Base-by-base conservation (phyloP, 169 alveolate genomes). In the Plasmodium ovale region DNA sequence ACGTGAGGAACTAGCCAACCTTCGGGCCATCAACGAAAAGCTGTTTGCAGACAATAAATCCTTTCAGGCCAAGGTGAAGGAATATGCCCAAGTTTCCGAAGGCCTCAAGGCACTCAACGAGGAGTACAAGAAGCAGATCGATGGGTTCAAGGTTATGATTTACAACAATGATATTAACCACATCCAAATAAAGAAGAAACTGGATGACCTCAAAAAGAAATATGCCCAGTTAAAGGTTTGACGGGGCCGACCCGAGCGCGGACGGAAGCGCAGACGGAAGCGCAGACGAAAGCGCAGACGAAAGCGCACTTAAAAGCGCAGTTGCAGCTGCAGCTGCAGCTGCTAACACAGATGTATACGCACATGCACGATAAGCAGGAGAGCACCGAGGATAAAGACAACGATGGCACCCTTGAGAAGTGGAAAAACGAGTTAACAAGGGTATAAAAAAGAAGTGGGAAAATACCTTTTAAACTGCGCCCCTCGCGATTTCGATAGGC, bases 371-470 rank as follows among this genome's bases (percentile, higher is more conserved):
- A n/a, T n/a, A n/a, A 33, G 14, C 25, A 70, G 87, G 87, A 71
- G 33, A 71, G 56, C 31, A 51, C 69, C 12, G 87, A 19, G 65
- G 87, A 71, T 23, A 71, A 71, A 71, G 87, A 71, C 12, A 71
- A 71, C 49, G 64, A 71, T 3, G 87, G 53, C 1, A 42, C 14
- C 14, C 33, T 51, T 37, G 87, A 71, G 6, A 71, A 71, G 21
- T 71, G 87, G 87, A 71, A 71, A 71, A 51, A 25, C 19, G 87
- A 71, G 27, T 58, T 71, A 23, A 71, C 87, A 56, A 71, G 53
- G 31, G 87, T 71, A 71, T 51, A 27, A 35, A 25, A 42, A 49
- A n/a, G n/a, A n/a, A n/a, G n/a, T n/a, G n/a, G n/a, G n/a, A 23
- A 29, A 42, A 42, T 21, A 10, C 44, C 14, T 70, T n/a, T 27